Base-by-base conservation (phyloP, 257 asterid genomes). In the Plantago elongata region DNA sequence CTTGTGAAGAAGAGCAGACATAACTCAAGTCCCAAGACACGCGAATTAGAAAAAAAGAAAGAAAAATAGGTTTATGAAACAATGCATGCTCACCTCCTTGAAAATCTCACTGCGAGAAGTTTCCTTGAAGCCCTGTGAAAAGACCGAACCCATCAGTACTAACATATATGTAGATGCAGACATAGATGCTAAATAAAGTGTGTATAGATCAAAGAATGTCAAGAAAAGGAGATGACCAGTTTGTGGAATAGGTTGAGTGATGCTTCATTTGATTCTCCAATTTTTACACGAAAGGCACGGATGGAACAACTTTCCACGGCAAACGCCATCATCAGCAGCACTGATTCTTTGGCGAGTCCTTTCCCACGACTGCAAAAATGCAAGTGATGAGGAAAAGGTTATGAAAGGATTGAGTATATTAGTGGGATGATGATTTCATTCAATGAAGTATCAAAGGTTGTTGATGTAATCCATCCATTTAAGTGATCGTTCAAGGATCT, bases 401-500 rank as follows among this genome's bases (percentile, higher is more conserved):
- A 22, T 22, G 27, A 22, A 22, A 22, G 1, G 27, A 22, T 1
- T 22, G 27, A 22, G 27, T 22, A 22, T 59, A 67, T 79, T 62
- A 84, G 84, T 30, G 79, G 75, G 59, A 68, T 83, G 67, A 82
- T 83, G 78, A 70, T 77, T 69, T 91, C 99, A 0, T 77, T 92
- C 1, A 97, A 92, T 70, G 97, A 92, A 70, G 65, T 92, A 51
- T 84, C 99, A 0, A 97, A 89, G 79, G 96, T 89, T 92, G 97
- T 65, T 76, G 96, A n/a, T 95, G 99, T 7, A 92, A 92, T 72
- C 73, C 96, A 77, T 84, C 94, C 17, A 97, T 92, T 66, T 97
- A 86, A 76, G 98, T 86, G 72, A 82, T 84, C 49, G 96, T 90
- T 71, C 98, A 90, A 82, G 96, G 94, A 76, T 89, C 98, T 74